Evolutionary conservation across 768 basidiomycete species (phyloP).

Genomic region (Boletus tylopilopsis): DNA sequence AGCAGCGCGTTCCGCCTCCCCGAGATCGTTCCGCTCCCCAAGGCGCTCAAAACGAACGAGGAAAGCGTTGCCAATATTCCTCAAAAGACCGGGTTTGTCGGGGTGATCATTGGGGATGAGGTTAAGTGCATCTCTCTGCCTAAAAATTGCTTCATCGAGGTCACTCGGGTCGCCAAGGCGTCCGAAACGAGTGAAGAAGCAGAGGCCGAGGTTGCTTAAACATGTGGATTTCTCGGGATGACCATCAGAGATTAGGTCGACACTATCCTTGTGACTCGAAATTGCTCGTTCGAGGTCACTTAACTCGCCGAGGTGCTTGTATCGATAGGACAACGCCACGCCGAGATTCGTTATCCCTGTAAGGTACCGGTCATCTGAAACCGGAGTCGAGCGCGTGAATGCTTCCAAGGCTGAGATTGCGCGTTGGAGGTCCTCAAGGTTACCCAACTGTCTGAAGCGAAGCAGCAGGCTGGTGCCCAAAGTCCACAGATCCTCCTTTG

Average conservation of each 20-base stretch:
- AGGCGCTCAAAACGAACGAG: neutral
- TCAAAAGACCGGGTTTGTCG: neutral
- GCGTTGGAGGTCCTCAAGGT: neutral
- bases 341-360: neutral
- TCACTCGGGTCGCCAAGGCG: neutral
- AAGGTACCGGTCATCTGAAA: neutral
- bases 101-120: neutral
- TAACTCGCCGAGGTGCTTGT: neutral
- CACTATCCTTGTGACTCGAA: neutral
- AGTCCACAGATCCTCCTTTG: neutral
- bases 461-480: neutral
- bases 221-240: neutral
- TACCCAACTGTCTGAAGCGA: neutral
- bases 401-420: neutral
- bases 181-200: neutral
- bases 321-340: neutral
- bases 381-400: neutral
- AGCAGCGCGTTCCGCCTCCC: neutral
- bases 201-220: neutral
- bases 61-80: neutral
- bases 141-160: slow-evolving; percentile 1
- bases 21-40: slow-evolving; percentile 1
- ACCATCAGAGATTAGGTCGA: neutral
- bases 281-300: neutral
- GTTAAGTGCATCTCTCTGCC: neutral